Percentiles rank a stretch among this genome's conserved stretches.
phyloP scores from a whole-genome alignment of 495 filamentous ascomycete species.

The Xylaria palmicola region DNA sequence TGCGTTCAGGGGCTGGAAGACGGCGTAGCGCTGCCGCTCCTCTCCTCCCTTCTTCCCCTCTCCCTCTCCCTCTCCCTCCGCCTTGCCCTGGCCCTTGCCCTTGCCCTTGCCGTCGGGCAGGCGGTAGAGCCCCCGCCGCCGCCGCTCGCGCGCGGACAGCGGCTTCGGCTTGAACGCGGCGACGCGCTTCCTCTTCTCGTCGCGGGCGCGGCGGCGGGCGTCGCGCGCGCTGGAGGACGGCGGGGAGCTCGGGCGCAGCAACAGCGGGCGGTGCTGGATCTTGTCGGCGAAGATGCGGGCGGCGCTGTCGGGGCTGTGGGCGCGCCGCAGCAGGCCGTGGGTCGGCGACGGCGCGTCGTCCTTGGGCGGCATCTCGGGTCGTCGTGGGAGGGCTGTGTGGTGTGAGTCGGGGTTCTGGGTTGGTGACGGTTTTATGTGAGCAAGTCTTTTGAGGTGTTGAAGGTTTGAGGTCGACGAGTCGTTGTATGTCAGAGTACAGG shows the following conservation, averaged over 20 bases:
- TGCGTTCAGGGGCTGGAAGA: slow-evolving; percentile 72
- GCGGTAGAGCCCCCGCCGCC: slow-evolving; percentile 67
- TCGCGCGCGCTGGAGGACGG: slow-evolving; percentile 57
- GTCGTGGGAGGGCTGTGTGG: not conserved
- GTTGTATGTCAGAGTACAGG: not conserved
- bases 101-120: too few species aligned
- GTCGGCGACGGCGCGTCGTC: slow-evolving; percentile 48
- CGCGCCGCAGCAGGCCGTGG: slow-evolving; percentile 66
- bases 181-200: slow-evolving; percentile 56
- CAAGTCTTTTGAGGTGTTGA: not conserved
- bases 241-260: slow-evolving; percentile 70
- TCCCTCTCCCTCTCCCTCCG: too few species aligned
- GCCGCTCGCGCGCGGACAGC: slow-evolving; percentile 77
- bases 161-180: slow-evolving; percentile 67
- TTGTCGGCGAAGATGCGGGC: slow-evolving; percentile 73
- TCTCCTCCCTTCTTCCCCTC: too few species aligned
- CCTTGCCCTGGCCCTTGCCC: too few species aligned
- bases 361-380: slow-evolving; percentile 8
- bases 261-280: slow-evolving; percentile 78
- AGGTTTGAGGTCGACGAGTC: not conserved
- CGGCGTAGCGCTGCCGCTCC: slow-evolving; percentile 64
- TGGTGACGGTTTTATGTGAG: not conserved
- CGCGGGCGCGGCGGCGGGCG: slow-evolving; percentile 56
- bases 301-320: slow-evolving; percentile 70
- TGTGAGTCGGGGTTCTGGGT: not conserved